Evolutionary conservation across 352 stramenopile species (phyloP), one percentile per base, ranked within the genome.

Genomic region (Phytopythium sindhum): DNA sequence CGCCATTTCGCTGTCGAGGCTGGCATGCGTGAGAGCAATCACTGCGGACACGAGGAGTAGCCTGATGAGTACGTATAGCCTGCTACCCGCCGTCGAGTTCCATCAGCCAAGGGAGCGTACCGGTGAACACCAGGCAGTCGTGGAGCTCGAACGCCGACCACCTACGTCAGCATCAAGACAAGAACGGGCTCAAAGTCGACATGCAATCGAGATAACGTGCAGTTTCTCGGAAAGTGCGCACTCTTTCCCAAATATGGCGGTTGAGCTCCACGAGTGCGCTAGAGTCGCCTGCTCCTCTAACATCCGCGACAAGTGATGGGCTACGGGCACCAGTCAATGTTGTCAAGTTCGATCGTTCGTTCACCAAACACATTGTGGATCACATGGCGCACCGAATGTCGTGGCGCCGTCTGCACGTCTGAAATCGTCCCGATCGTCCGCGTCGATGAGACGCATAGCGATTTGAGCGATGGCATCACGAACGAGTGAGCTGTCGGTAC

Each of bases 201-300:
- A 9, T 28, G 2, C 15, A 41, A 26, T 37, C 23, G 8, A 35
- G 31, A 35, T 35, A 35, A 35, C 31, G 4, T 39, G 33, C 15
- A 19, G 48, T 47, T 8, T 19, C 19, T 8, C 2, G 5, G 42
- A 26, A 19, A 8, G 19, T 0, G 0, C 4, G 7, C n/a, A 53
- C 31, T 11, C 23, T 39, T 47, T 24, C 0, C 14, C 35, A 39
- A 68, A 56, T 6, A 35, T 48, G 23, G 14, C 9, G 9, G 45
- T 60, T 12, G 41, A 44, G 19, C 59, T 65, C 81, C 82, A 93
- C 12, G 41, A 44, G 42, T 77, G 67, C 17, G 67, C 63, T 2
- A 75, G 52, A 2, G 78, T 78, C 9, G 68, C 74, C 63, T 93
- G 84, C 64, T 93, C 84, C 60, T 88, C 77, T 0, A 68, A 63